A percentile compares a stretch with the other conserved stretches of the same genome.
These are phyloP conservation scores for Gamsiella multidivaricata DNA, from an alignment of 192 early-diverging fungal genomes.

Conservation along the genomic window DNA sequence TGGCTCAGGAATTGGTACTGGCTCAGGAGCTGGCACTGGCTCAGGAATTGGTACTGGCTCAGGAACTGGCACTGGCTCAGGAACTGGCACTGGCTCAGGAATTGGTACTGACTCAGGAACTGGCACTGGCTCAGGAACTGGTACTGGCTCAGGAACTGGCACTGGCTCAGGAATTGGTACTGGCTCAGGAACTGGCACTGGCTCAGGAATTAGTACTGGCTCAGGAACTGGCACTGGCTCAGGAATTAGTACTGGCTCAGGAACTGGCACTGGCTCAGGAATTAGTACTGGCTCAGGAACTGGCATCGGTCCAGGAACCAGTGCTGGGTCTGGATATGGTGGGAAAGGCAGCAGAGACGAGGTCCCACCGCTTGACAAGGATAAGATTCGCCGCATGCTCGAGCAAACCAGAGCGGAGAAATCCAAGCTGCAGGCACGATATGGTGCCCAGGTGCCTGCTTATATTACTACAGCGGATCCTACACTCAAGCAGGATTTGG, in stretches of 20 bases:
- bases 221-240: background rate
- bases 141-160: constrained; percentile 10
- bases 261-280: background rate
- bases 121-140: constrained; percentile 32
- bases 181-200: constrained; percentile 7
- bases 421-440: constrained; percentile 7
- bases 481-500: constrained; percentile 3
- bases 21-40: background rate
- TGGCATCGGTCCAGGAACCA: background rate
- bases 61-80: background rate
- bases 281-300: background rate
- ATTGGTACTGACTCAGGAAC: too few relatives aligned
- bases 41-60: background rate
- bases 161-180: background rate
- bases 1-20: background rate
- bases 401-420: constrained; percentile 31
- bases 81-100: background rate
- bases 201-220: constrained; percentile 1
- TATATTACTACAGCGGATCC: background rate
- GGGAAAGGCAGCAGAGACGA: background rate
- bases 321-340: background rate
- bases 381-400: constrained; percentile 26
- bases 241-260: background rate
- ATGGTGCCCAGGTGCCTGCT: constrained; percentile 1
- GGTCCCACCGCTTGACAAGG: constrained; percentile 23